Evolutionary conservation across 371 early-diverging fungal species (phyloP).

Genomic region (Zopfochytrium polystomum): DNA sequence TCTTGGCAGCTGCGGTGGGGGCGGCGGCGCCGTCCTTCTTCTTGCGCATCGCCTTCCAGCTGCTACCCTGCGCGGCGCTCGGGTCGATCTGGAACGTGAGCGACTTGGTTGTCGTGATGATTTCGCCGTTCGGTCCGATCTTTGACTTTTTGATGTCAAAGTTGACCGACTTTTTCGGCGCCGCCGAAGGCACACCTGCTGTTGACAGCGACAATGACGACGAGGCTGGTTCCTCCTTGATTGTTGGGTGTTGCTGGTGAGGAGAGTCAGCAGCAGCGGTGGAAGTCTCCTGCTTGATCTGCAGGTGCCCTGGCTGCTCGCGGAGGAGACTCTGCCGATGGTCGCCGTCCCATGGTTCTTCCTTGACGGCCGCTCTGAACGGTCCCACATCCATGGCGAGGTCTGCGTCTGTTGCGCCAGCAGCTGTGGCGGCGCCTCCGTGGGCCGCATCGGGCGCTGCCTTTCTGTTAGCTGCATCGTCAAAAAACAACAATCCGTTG

Average conservation of each 20-base stretch:
- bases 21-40: no score
- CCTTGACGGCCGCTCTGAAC: background rate
- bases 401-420: conserved; percentile 7
- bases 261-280: background rate
- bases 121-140: conserved; percentile 43
- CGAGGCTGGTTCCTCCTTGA: background rate
- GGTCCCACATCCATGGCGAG: background rate
- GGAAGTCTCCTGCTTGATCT: no score
- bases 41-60: no score
- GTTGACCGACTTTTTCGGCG: conserved; percentile 16
- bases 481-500: no score
- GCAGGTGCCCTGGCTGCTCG: no score
- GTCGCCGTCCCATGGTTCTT: no score
- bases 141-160: conserved; percentile 40
- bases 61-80: no score
- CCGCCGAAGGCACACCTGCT: background rate
- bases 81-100: conserved; percentile 13
- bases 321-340: no score
- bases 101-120: conserved; percentile 37
- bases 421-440: no score
- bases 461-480: no score
- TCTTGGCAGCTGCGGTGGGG: no score
- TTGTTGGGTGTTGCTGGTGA: background rate
- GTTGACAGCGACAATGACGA: background rate
- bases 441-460: no score